Percentiles rank a stretch among this genome's conserved stretches.
These are phyloP conservation scores for Hypoxylon sp. DNA, from an alignment of 2,329 filamentous ascomycete species.

Conservation along the genomic window DNA sequence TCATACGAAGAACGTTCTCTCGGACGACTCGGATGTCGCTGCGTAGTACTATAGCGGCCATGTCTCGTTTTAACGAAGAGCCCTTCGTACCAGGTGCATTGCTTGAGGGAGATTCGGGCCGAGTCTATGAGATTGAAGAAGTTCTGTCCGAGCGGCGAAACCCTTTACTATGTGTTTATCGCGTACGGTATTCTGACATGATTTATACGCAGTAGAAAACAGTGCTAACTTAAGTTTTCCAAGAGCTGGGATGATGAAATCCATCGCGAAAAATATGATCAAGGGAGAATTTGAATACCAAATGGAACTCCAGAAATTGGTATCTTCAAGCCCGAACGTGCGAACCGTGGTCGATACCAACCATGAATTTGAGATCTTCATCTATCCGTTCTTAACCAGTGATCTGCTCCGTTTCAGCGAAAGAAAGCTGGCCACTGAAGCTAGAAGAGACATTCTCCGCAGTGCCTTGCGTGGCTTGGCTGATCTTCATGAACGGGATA, in stretches of 20 bases:
- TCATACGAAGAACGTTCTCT: not conserved
- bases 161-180: constrained; percentile 39
- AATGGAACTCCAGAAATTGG: not conserved
- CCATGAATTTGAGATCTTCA: not conserved
- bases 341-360: not conserved
- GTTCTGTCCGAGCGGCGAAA: constrained; percentile 28
- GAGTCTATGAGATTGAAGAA: constrained; percentile 35
- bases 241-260: not conserved
- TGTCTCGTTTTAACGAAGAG: not conserved
- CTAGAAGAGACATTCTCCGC: not conserved
- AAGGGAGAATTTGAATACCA: not conserved
- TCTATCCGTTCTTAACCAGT: not conserved
- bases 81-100: not conserved
- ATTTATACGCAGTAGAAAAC: not conserved
- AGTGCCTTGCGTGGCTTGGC: not conserved
- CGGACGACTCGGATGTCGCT: not conserved
- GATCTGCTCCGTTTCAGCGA: not conserved
- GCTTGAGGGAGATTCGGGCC: constrained; percentile 21
- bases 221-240: not conserved
- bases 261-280: not conserved
- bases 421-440: not conserved
- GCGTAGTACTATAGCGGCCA: not conserved
- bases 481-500: not conserved
- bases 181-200: constrained; percentile 26
- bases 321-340: not conserved